A percentile compares a stretch with the other conserved stretches of the same genome.
phyloP scores from a whole-genome alignment of 345 rosid species.

The Lepidium aucheri region DNA sequence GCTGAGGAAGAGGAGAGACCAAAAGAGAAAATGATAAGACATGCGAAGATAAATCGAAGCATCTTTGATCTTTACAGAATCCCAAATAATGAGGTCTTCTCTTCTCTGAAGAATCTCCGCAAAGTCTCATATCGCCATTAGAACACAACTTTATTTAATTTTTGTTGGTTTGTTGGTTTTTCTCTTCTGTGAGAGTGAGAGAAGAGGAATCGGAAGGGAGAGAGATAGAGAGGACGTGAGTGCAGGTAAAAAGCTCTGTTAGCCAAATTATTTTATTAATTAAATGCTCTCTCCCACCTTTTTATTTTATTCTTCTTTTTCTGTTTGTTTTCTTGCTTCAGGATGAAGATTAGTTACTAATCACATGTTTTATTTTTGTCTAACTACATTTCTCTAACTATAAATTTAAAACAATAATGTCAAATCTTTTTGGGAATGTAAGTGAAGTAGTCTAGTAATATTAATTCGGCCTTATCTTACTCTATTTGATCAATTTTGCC shows the following conservation, averaged over 20 bases:
- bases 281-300: constrained; percentile 12
- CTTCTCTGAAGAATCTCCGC: not conserved
- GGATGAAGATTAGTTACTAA: constrained; percentile 1
- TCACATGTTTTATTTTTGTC: not conserved
- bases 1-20: constrained; percentile 33
- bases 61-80: constrained; percentile 24
- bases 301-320: not conserved
- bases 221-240: too few relatives aligned
- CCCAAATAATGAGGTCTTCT: not conserved
- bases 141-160: not conserved
- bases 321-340: not conserved
- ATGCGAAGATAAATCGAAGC: constrained; percentile 27
- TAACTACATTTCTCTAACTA: too few relatives aligned
- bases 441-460: too few relatives aligned
- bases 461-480: too few relatives aligned
- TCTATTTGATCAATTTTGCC: too few relatives aligned
- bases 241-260: constrained; percentile 23
- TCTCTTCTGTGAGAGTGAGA: constrained; percentile 7
- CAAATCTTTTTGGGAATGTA: too few relatives aligned
- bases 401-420: too few relatives aligned
- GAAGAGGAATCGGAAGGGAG: too few relatives aligned
- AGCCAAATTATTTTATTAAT: not conserved
- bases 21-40: constrained; percentile 32
- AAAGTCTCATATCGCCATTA: constrained; percentile 16
- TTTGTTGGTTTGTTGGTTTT: constrained; percentile 5